Percentiles rank a stretch among this genome's conserved stretches.
phyloP scores from a whole-genome alignment of 208 protist genomes.

The Trypanosomatidae sp. region DNA sequence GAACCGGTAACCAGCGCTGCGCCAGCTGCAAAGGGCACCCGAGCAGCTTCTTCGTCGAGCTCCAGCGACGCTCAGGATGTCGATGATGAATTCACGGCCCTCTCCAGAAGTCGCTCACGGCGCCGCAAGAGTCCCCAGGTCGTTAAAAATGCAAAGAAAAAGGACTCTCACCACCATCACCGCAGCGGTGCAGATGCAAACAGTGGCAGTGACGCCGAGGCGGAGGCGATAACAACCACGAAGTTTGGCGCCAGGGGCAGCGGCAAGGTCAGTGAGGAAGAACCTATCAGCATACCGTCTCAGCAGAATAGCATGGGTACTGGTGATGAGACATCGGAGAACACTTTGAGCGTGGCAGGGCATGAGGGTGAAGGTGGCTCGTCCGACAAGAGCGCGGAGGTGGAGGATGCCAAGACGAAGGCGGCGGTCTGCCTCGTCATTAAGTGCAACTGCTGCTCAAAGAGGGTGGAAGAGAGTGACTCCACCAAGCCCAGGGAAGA shows the following conservation, averaged over 20 bases:
- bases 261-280: conserved; percentile 6
- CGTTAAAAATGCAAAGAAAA: conserved; percentile 12
- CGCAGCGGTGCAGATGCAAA: conserved; percentile 1
- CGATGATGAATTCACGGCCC: conserved; percentile 24
- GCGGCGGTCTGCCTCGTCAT: not conserved
- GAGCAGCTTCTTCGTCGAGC: not conserved
- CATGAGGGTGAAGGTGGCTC: not conserved
- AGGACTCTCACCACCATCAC: not conserved
- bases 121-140: conserved; percentile 11
- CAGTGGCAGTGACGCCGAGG: not conserved
- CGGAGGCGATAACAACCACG: not conserved
- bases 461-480: conserved; percentile 2
- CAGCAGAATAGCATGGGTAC: not conserved
- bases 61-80: conserved; percentile 1
- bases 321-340: too few species aligned
- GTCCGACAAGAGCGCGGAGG: not conserved
- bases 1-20: conserved; percentile 37
- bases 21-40: conserved; percentile 1
- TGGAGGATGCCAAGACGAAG: not conserved
- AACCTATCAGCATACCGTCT: conserved; percentile 11
- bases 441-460: not conserved
- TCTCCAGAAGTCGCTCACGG: conserved; percentile 17
- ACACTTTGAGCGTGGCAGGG: not conserved
- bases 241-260: not conserved
- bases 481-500: not conserved